Base-by-base conservation (phyloP, 345 rosid genomes). In the Physaria fendleri region DNA sequence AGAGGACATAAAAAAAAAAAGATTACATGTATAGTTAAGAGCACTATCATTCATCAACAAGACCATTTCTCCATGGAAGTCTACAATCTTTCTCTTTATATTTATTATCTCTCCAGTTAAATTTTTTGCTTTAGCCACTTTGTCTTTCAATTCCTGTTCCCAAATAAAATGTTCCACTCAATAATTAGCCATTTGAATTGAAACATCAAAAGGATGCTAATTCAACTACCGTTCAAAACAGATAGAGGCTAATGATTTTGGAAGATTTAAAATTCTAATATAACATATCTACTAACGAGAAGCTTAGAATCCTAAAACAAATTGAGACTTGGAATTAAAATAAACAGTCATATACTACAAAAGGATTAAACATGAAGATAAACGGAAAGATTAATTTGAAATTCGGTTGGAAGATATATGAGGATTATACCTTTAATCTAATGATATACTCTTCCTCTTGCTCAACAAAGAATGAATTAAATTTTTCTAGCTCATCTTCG, bases 391-490 rank as follows among this genome's bases (percentile, higher is more conserved):
- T n/a, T n/a, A n/a, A n/a, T n/a, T n/a, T n/a, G n/a, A n/a, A n/a
- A n/a, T n/a, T n/a, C n/a, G n/a, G n/a, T n/a, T n/a, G n/a, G n/a
- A n/a, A n/a, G n/a, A n/a, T n/a, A n/a, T n/a, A n/a, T n/a, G 20
- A 27, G 13, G 1, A 25, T 8, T 13, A 6, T 43, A 92, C 96
- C 94, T 93, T 93, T 58, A 93, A 78, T 65, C 78, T 73, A 66
- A 93, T 93, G 82, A 93, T 83, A 64, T 89, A 87, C 50, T 93
- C 99, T 76, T 93, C 99, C 83, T 93, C 99, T 55, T 93, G 77
- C 75, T 89, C 97, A 21, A 89, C 87, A 66, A 89, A 93, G 77
- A 93, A 89, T 2, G 77, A 27, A 51, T 93, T 93, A 74, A 93
- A 89, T 71, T 93, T 93, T 82, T 93, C 95, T 41, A 92, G 77